Percentiles rank a stretch among this genome's conserved stretches.
These are phyloP conservation scores for Penicillium lagena DNA, from an alignment of 495 filamentous ascomycete genomes.

Conservation along the genomic window DNA sequence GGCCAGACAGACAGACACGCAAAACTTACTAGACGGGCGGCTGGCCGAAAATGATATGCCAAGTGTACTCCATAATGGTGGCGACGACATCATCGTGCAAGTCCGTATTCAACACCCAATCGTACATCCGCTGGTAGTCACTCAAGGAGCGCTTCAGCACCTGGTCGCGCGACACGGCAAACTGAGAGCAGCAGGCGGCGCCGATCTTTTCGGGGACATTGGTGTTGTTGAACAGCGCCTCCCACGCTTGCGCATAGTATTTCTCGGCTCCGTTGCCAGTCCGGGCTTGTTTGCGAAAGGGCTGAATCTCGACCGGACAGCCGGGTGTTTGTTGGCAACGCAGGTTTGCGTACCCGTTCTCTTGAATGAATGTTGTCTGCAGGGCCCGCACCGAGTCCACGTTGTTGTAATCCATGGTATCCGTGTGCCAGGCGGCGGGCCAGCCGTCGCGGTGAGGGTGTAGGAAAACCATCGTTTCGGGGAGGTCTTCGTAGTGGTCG, in stretches of 20 bases:
- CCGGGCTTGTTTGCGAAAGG: slow-evolving; percentile 37
- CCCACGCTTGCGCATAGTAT: slow-evolving; percentile 37
- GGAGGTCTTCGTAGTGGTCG: slow-evolving; percentile 41
- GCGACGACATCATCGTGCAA: slow-evolving; percentile 38
- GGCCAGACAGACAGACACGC: background rate
- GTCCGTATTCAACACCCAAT: slow-evolving; percentile 52
- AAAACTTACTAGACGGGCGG: slow-evolving; percentile 42
- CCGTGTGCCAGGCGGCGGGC: slow-evolving; percentile 40
- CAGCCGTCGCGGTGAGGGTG: slow-evolving; percentile 36
- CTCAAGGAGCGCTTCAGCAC: slow-evolving; percentile 39
- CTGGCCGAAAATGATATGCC: slow-evolving; percentile 51
- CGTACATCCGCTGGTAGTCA: slow-evolving; percentile 51
- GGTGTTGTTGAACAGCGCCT: slow-evolving; percentile 34
- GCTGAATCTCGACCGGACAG: slow-evolving; percentile 35
- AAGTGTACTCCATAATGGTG: slow-evolving; percentile 46
- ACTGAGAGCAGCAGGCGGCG: slow-evolving; percentile 62
- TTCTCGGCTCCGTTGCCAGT: slow-evolving; percentile 44
- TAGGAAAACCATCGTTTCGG: slow-evolving; percentile 33
- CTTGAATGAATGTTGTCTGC: slow-evolving; percentile 26
- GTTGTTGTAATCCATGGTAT: slow-evolving; percentile 38
- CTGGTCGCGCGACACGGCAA: slow-evolving; percentile 53
- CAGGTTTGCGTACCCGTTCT: slow-evolving; percentile 35
- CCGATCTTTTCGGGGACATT: slow-evolving; percentile 43
- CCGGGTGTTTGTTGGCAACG: slow-evolving; percentile 36
- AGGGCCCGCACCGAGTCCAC: slow-evolving; percentile 34